These are phyloP conservation scores for Capronia epimyces DNA, from an alignment of 2,329 filamentous ascomycete species.

Conservation along the genomic window DNA sequence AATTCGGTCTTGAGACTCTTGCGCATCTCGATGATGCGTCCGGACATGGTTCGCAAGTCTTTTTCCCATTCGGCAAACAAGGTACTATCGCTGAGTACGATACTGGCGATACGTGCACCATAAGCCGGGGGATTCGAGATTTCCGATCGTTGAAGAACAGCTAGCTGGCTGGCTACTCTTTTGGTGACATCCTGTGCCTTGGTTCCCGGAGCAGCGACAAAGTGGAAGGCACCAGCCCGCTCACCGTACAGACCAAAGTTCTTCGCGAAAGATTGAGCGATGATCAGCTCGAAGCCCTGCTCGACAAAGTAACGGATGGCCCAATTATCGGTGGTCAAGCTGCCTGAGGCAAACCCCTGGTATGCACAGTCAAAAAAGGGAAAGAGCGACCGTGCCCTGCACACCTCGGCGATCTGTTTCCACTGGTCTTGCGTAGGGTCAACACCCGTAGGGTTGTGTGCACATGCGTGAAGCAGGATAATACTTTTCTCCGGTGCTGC, in stretches of 20 bases:
- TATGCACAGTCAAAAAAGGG: conserved; percentile 98
- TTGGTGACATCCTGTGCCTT: conserved; percentile 56
- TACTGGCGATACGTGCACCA: conserved; percentile 80
- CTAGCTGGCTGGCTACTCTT: conserved; percentile 78
- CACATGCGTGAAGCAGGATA: conserved; percentile 88
- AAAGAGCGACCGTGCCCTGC: conserved; percentile 76
- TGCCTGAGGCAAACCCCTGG: conserved; percentile 87
- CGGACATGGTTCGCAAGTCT: conserved; percentile 88
- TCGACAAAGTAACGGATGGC: conserved; percentile 93
- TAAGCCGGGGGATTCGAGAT: conserved; percentile 96
- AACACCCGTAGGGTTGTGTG: conserved; percentile 96
- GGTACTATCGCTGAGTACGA: conserved; percentile 72
- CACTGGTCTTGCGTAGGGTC: conserved; percentile 92
- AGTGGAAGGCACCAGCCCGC: conserved; percentile 93
- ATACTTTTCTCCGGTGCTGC: conserved; percentile 72
- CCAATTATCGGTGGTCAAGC: conserved; percentile 76
- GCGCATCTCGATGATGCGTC: conserved; percentile 90
- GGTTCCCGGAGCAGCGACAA: conserved; percentile 67
- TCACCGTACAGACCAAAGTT: conserved; percentile 85
- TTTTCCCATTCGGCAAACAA: conserved; percentile 90
- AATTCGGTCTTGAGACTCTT: conserved; percentile 70
- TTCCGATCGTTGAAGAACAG: conserved; percentile 91
- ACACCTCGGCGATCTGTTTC: conserved; percentile 76
- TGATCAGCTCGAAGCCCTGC: conserved; percentile 69
- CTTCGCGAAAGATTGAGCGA: conserved; percentile 59